Evolutionary conservation across 345 rosid species (phyloP), one percentile per base, ranked within the genome.

Genomic region (Theobroma cacao): DNA sequence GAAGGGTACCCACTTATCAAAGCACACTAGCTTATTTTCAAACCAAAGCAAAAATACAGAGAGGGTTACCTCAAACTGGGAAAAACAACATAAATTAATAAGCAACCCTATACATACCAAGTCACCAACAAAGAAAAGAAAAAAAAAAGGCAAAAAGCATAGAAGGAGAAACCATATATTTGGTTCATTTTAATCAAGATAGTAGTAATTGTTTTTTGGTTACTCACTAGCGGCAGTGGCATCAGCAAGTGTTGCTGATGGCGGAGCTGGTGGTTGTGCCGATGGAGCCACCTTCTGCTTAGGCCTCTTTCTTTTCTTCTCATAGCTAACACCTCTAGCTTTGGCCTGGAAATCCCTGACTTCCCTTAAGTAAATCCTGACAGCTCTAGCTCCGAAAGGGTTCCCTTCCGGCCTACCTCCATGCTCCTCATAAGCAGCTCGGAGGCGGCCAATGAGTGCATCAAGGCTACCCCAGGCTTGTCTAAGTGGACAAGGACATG

Each of bases 381-480:
- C 93, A 8, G 98, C 92, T 48, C 92, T 86, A 58, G 97, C 94
- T 61, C 93, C 98, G 48, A 95, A 93, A 2, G 98, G 98, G 88
- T 91, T 95, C 12, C 87, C 88, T 79, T 93, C 98, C 0, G 98
- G 93, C 70, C 87, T 82, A 28, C 98, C 93, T 9, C 98, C 98
- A 70, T 93, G 88, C 78, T 95, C 98, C 81, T 95, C 98, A 59
- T 86, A 93, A 7, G 98, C 98, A 7, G 98, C 98, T n/a, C 98
- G 81, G 43, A 95, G 97, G 43, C 98, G 91, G 12, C 98, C 98
- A 40, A 95, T 93, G 79, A 95, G 95, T n/a, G 98, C 97, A 40
- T 93, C 98, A 0, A 94, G 94, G 88, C 98, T 94, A 66, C 98
- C 98, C 98, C 98, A 94, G 3, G 98, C 98, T 74, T 95, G 98